These are phyloP conservation scores for Anthostomella pinea DNA, from an alignment of 2,329 filamentous ascomycete species.

Conservation along the genomic window DNA sequence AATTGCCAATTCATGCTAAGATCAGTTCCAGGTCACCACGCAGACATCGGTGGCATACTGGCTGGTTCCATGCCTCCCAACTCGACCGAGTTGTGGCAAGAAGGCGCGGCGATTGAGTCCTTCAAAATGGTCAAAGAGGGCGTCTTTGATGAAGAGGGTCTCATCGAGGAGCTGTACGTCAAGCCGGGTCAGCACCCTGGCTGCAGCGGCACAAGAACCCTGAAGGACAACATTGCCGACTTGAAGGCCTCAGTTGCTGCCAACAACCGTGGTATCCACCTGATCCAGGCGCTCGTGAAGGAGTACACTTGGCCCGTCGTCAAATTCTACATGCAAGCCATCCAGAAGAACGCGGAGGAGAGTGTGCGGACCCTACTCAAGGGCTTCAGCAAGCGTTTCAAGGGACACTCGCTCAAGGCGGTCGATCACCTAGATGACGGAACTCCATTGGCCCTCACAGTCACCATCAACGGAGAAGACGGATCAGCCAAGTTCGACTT, in stretches of 20 bases:
- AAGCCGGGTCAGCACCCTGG: slow-evolving; percentile 33
- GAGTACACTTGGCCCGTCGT: slow-evolving; percentile 32
- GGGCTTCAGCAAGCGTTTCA: slow-evolving; percentile 29
- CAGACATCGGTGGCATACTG: slow-evolving; percentile 43
- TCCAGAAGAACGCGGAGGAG: slow-evolving; percentile 38
- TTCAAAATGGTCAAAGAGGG: slow-evolving; percentile 37
- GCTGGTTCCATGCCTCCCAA: slow-evolving; percentile 42
- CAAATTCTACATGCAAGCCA: slow-evolving; percentile 38
- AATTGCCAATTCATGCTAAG: neutral
- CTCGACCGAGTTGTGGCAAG: slow-evolving; percentile 40
- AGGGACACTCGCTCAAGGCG: slow-evolving; percentile 54
- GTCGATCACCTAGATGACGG: slow-evolving; percentile 72
- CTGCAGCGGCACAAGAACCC: slow-evolving; percentile 33
- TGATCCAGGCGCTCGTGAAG: slow-evolving; percentile 30
- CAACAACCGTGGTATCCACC: slow-evolving; percentile 36
- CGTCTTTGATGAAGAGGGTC: slow-evolving; percentile 32
- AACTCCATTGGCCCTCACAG: slow-evolving; percentile 20
- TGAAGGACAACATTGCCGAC: slow-evolving; percentile 42
- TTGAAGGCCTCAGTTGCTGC: slow-evolving; percentile 42
- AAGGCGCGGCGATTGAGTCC: slow-evolving; percentile 38
- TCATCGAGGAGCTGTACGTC: slow-evolving; percentile 28
- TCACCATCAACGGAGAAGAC: slow-evolving; percentile 59
- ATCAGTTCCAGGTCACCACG: slow-evolving; percentile 13
- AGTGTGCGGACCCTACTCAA: slow-evolving; percentile 32
- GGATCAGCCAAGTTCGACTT: slow-evolving; percentile 63